Base-by-base conservation (phyloP, 2,329 filamentous ascomycete species). In the Exophiala bonariae region DNA sequence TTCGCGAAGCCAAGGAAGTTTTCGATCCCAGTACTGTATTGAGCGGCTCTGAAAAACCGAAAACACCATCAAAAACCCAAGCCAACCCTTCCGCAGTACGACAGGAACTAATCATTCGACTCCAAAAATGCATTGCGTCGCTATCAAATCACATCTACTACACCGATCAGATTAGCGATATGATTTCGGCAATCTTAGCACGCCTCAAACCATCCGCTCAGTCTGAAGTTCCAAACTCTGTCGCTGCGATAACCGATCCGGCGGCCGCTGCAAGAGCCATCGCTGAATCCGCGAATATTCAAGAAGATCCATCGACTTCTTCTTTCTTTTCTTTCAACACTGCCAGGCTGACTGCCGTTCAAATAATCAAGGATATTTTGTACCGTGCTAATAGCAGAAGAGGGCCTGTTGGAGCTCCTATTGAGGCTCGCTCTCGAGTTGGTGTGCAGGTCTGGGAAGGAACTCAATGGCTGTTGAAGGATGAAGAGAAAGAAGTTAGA, bases 141-240 rank as follows among this genome's bases (percentile, higher is more conserved):
- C 74, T 99, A 20, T 90, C 91, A 2, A 96, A 89, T 1, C 93
- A 99, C 63, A 85, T 96, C 23, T 99, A 99, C 72, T 99, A 99
- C 65, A 88, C 88, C 2, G 92, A 97, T 59, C 93, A 99, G 67
- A 89, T 97, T 45, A 84, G 87, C 1, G 93, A 99, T 67, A 96
- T 97, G 89, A 83, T 96, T 41, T 80, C 83, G 16, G 83, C 89
- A 1, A 85, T 97, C 35, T 72, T 97, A 13, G 72, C 80, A 22
- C 85, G 89, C 16, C 76, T 97, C 22, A 93, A 87, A 66, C 88
- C 90, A 3, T 71, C 74, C 9, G 52, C 64, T 13, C 62, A 66
- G 31, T 71, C 76, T 3, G 70, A 72, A 13, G 64, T 73, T 11
- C 62, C 74, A 4, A 67, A 66, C 34, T 62, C 67, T 11, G 72